phyloP scores from a whole-genome alignment of 768 basidiomycete species.

The Suillus cothurnatus region DNA sequence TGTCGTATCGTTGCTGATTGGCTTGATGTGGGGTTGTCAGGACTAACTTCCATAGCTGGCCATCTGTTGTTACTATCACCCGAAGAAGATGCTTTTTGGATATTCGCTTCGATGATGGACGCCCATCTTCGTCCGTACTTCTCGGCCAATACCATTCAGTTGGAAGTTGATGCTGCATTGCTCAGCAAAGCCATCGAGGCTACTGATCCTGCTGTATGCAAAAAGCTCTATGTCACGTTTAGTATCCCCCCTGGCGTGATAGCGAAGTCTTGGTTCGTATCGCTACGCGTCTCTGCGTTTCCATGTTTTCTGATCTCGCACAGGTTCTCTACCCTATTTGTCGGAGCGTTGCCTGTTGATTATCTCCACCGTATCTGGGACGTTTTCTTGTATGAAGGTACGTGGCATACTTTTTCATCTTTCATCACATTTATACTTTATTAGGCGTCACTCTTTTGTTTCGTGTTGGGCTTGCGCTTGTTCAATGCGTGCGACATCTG shows the following conservation, averaged over 20 bases:
- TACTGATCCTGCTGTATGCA: conserved; percentile 59
- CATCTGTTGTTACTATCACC: conserved; percentile 75
- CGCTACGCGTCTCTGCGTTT: neutral
- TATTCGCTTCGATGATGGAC: conserved; percentile 86
- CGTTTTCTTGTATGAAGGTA: conserved; percentile 80
- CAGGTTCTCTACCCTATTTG: conserved; percentile 78
- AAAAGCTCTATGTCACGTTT: conserved; percentile 67
- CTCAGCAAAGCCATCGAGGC: conserved; percentile 71
- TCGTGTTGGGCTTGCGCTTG: conserved; percentile 70
- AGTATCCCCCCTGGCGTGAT: conserved; percentile 57
- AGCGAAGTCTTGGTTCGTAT: conserved; percentile 64
- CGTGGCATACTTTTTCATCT: conserved; percentile 9
- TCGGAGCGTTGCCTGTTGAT: conserved; percentile 62
- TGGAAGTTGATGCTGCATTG: conserved; percentile 76
- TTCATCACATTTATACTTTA: neutral
- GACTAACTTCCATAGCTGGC: conserved; percentile 69
- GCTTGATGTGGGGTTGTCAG: conserved; percentile 35
- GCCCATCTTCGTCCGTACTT: conserved; percentile 81
- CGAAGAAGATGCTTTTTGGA: conserved; percentile 92
- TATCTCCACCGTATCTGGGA: conserved; percentile 81
- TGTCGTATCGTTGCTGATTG: conserved; percentile 2
- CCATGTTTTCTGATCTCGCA: neutral
- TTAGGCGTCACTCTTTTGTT: conserved; percentile 73
- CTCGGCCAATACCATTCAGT: conserved; percentile 55
- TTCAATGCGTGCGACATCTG: conserved; percentile 59